Evolutionary conservation across 805 yeast genomes (phyloP), one percentile per base, ranked within the genome.

Genomic region (Metschnikowia cerradonensis): DNA sequence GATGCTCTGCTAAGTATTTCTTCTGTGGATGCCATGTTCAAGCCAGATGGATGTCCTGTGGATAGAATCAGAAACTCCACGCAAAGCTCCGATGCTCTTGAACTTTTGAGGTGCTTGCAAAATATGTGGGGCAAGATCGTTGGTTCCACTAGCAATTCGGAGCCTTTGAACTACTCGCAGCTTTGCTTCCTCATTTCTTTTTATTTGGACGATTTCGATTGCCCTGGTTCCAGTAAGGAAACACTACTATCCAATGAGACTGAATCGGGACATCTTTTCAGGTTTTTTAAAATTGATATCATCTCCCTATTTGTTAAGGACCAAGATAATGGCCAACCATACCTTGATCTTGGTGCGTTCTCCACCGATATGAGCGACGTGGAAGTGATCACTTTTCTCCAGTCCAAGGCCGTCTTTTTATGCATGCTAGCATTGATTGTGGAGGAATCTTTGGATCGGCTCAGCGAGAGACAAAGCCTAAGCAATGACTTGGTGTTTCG

Each of bases 351-450:
- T 38, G 55, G 52, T 7, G 48, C 51, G 2, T 57, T 53, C 19
- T 47, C 55, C 26, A 48, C 51, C 8, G 39, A 46, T 1, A 43
- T 45, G 49, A 39, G 56, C 13, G 68, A 64, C 17, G 53, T 52
- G 4, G 58, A 57, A 19, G 51, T 51, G n/a, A 52, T 56, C 43
- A 41, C 42, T 26, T 50, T 47, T n/a, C 55, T 67, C 32, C 54
- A 56, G 15, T 35, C 60, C 17, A 62, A 61, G 44, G 70, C 73
- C 3, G 50, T 67, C 0, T 70, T 60, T 47, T 47, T 71, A 39
- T 56, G 65, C 36, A 62, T 72, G 63, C 54, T 70, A 14, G 61
- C 64, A 1, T 43, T 72, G 15, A 58, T 71, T 1, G 58, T 70
- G 3, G 70, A 68, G 41, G 75, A 71, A 47, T 49, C 67, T 1